These are phyloP conservation scores for Oidiodendron maius DNA, from an alignment of 495 filamentous ascomycete genomes.

Conservation along the genomic window DNA sequence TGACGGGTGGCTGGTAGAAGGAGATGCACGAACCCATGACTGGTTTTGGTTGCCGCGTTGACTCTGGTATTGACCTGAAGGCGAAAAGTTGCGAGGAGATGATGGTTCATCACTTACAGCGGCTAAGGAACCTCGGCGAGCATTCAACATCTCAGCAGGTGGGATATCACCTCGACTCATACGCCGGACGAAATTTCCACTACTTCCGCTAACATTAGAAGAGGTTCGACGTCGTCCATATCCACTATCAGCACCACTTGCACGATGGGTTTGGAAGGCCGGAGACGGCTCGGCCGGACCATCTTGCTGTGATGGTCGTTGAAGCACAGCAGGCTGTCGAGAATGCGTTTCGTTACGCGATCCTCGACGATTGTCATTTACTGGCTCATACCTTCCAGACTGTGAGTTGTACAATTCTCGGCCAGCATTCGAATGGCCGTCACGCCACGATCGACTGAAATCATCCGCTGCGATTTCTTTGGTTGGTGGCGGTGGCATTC, in stretches of 20 bases:
- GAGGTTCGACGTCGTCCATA: conserved; percentile 81
- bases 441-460: conserved; percentile 83
- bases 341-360: conserved; percentile 61
- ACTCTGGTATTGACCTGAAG: conserved; percentile 27
- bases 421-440: conserved; percentile 49
- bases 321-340: conserved; percentile 73
- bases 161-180: conserved; percentile 39
- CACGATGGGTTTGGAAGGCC: conserved; percentile 80
- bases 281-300: conserved; percentile 86
- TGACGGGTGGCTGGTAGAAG: conserved; percentile 39
- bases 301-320: conserved; percentile 48
- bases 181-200: conserved; percentile 55
- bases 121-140: conserved; percentile 37
- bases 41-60: conserved; percentile 30
- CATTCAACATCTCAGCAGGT: conserved; percentile 36
- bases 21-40: conserved; percentile 44
- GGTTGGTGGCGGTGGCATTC: conserved; percentile 36
- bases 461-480: conserved; percentile 93
- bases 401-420: conserved; percentile 90
- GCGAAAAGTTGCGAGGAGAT: conserved; percentile 38
- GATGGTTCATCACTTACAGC: conserved; percentile 40
- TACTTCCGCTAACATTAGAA: conserved; percentile 93
- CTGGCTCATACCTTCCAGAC: conserved; percentile 90
- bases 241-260: conserved; percentile 59
- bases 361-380: conserved; percentile 63